Evolutionary conservation across 1,139 yeast species (phyloP).

Genomic region (Debaryomyces singareniensis): DNA sequence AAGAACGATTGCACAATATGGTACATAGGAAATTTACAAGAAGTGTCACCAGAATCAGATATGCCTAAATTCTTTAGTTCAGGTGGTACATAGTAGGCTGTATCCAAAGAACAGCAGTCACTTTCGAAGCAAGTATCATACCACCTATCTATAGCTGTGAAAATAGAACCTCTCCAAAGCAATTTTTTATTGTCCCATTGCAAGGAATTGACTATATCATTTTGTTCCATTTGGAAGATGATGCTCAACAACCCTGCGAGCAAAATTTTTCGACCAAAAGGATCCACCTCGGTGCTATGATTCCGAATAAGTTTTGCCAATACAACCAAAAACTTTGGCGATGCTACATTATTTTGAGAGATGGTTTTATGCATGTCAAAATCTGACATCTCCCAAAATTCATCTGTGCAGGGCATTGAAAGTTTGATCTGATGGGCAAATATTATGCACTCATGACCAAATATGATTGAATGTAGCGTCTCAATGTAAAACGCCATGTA

Average conservation of each 20-base stretch:
- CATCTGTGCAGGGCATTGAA: conserved; percentile 26
- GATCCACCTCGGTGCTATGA: conserved; percentile 30
- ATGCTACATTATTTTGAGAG: conserved; percentile 3
- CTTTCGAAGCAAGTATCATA: conserved; percentile 15
- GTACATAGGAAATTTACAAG: conserved; percentile 43
- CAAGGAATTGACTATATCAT: conserved; percentile 40
- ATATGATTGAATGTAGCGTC: conserved; percentile 27
- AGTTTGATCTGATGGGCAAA: conserved; percentile 27
- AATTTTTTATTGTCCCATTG: conserved; percentile 13
- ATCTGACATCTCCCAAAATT: conserved; percentile 18
- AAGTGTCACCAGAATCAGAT: conserved; percentile 12
- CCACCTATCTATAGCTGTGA: conserved; percentile 62
- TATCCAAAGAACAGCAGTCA: neutral
- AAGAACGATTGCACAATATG: conserved; percentile 72
- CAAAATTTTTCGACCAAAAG: conserved; percentile 58
- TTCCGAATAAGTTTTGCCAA: conserved; percentile 51
- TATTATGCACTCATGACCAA: conserved; percentile 21
- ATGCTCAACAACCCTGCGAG: conserved; percentile 67
- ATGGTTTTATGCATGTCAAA: conserved; percentile 6
- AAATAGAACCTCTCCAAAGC: conserved; percentile 56
- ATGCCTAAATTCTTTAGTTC: conserved; percentile 13
- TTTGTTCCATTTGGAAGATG: conserved; percentile 69
- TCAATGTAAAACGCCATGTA: conserved; percentile 27
- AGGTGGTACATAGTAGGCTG: neutral
- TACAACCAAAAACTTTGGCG: conserved; percentile 42